A percentile compares a stretch with the other conserved stretches of the same genome.
These are phyloP conservation scores for Raffaelea arxii DNA, from an alignment of 2,329 filamentous ascomycete species.

Conservation along the genomic window DNA sequence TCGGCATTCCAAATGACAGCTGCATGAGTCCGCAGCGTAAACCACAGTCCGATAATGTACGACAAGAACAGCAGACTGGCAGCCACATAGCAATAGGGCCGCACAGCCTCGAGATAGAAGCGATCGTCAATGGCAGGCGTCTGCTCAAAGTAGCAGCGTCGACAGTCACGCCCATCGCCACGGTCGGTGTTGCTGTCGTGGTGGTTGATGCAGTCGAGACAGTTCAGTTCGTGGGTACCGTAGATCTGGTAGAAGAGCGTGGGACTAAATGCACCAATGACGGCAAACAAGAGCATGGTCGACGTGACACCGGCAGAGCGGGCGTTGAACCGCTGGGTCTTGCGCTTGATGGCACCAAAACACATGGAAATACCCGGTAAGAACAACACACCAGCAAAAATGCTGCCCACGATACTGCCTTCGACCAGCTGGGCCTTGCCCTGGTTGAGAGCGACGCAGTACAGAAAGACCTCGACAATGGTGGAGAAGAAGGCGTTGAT, in stretches of 20 bases:
- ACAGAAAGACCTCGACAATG: slow-evolving; percentile 93
- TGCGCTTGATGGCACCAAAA: slow-evolving; percentile 93
- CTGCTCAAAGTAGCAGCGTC: slow-evolving; percentile 90
- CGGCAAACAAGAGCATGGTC: slow-evolving; percentile 94
- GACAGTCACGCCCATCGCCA: slow-evolving; percentile 62
- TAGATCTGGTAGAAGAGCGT: slow-evolving; percentile 99
- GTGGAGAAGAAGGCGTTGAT: slow-evolving; percentile 99
- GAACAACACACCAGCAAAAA: slow-evolving; percentile 93
- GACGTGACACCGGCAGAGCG: slow-evolving; percentile 93
- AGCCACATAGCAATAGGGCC: slow-evolving; percentile 86
- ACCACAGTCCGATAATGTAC: slow-evolving; percentile 88
- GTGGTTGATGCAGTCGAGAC: slow-evolving; percentile 52
- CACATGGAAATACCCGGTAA: slow-evolving; percentile 96
- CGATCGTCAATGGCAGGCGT: slow-evolving; percentile 71
- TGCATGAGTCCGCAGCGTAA: slow-evolving; percentile 90
- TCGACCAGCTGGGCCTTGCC: slow-evolving; percentile 91
- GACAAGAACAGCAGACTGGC: slow-evolving; percentile 80
- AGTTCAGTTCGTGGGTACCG: slow-evolving; percentile 91
- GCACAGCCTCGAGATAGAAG: slow-evolving; percentile 85
- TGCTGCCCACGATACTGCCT: slow-evolving; percentile 93
- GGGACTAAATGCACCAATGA: slow-evolving; percentile 89
- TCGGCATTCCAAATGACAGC: slow-evolving; percentile 95
- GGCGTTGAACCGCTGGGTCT: slow-evolving; percentile 97
- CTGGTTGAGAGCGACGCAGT: slow-evolving; percentile 86
- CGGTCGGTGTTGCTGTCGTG: slow-evolving; percentile 25